phyloP scores from a whole-genome alignment of 2,329 filamentous ascomycete species.

The Cladosporium phlei region DNA sequence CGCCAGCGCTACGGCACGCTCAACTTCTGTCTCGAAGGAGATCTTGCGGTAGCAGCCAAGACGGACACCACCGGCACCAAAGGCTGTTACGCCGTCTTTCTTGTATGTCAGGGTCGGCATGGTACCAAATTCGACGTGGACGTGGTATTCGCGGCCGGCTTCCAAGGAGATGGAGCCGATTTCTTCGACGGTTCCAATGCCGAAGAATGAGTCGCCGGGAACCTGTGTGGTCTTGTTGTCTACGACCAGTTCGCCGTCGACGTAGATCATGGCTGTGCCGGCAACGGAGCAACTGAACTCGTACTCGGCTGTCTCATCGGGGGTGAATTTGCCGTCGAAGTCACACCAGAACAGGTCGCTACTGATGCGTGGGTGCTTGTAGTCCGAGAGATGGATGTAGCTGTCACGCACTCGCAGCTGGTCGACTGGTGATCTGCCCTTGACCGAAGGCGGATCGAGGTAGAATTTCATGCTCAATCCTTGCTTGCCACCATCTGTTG shows the following conservation, averaged over 20 bases:
- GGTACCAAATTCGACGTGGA: slow-evolving; percentile 57
- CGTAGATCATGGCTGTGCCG: slow-evolving; percentile 61
- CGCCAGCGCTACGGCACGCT: slow-evolving; percentile 63
- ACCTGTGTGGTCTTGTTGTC: slow-evolving; percentile 58
- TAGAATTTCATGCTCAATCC: slow-evolving; percentile 38
- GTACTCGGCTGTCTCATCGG: slow-evolving; percentile 57
- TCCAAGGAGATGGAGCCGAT: slow-evolving; percentile 54
- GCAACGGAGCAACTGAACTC: slow-evolving; percentile 63
- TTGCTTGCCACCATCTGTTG: slow-evolving; percentile 20
- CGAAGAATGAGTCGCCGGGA: slow-evolving; percentile 61
- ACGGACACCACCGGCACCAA: slow-evolving; percentile 58
- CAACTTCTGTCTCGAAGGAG: slow-evolving; percentile 62
- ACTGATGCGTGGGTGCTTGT: slow-evolving; percentile 39
- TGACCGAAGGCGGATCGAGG: slow-evolving; percentile 48
- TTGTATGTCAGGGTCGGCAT: slow-evolving; percentile 62
- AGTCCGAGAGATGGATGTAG: slow-evolving; percentile 48
- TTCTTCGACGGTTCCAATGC: slow-evolving; percentile 60
- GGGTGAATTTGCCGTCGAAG: slow-evolving; percentile 54
- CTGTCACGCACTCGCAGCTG: slow-evolving; percentile 40
- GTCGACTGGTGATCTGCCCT: slow-evolving; percentile 49
- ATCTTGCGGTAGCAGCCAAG: slow-evolving; percentile 54
- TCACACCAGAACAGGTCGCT: slow-evolving; percentile 38
- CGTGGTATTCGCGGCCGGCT: slow-evolving; percentile 56
- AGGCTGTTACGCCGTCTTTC: slow-evolving; percentile 56
- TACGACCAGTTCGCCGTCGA: slow-evolving; percentile 59